A percentile compares a stretch with the other conserved stretches of the same genome.
Conservation (phyloP, 306 rosid genomes). For the Pyrus betulifolia region DNA sequence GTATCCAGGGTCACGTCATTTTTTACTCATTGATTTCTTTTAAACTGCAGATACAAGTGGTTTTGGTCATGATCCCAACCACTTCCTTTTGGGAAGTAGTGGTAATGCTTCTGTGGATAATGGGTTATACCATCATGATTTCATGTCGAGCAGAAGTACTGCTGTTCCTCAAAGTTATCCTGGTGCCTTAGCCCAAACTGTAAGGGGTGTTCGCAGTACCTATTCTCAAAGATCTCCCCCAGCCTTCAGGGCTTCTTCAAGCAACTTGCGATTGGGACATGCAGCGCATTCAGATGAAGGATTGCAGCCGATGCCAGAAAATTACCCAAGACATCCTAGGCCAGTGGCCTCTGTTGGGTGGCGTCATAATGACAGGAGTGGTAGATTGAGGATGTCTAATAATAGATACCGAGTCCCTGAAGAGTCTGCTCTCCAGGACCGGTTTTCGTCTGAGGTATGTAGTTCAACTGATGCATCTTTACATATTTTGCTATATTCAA, state of each 20-base stretch:
- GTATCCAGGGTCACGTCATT: slow-evolving; percentile 2
- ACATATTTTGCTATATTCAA: background rate
- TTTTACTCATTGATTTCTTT: slow-evolving; percentile 5
- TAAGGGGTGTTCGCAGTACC: slow-evolving; percentile 55
- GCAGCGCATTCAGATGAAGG: slow-evolving; percentile 54
- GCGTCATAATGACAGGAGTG: slow-evolving; percentile 54
- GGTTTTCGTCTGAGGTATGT: slow-evolving; percentile 50
- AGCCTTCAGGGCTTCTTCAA: slow-evolving; percentile 57
- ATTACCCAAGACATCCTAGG: slow-evolving; percentile 58
- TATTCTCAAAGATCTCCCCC: slow-evolving; percentile 62
- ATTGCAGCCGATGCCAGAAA: slow-evolving; percentile 49
- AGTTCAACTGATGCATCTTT: background rate
- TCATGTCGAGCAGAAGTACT: slow-evolving; percentile 37
- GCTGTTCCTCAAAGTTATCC: slow-evolving; percentile 47
- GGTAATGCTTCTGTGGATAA: slow-evolving; percentile 43
- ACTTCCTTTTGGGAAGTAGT: slow-evolving; percentile 48
- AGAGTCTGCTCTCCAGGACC: slow-evolving; percentile 40
- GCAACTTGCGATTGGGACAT: slow-evolving; percentile 46
- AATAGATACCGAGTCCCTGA: slow-evolving; percentile 47
- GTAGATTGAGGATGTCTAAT: slow-evolving; percentile 60
- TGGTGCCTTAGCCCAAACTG: slow-evolving; percentile 36
- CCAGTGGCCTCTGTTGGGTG: slow-evolving; percentile 40
- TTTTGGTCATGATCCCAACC: slow-evolving; percentile 51
- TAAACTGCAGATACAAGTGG: slow-evolving; percentile 42
- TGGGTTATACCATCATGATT: slow-evolving; percentile 57